Conservation (phyloP, 2,329 filamentous ascomycete genomes). For the Ramularia collo-cygni region DNA sequence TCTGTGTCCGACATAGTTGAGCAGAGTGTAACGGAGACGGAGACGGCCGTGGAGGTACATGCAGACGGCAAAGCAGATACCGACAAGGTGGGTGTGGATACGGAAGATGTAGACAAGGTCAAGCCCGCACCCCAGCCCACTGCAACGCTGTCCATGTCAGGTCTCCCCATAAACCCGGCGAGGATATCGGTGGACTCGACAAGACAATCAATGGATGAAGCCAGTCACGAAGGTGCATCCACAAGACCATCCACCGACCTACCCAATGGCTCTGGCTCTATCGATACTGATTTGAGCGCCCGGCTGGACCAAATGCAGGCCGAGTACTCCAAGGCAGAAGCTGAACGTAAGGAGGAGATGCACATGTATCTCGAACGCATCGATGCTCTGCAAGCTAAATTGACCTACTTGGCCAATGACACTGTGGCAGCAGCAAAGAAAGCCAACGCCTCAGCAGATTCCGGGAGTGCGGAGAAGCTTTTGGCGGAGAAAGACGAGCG, state of each 20-base stretch:
- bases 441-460: constrained; percentile 53
- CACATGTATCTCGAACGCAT: constrained; percentile 81
- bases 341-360: constrained; percentile 70
- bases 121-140: constrained; percentile 4
- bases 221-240: constrained; percentile 5
- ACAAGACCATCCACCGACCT: constrained; percentile 17
- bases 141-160: constrained; percentile 24
- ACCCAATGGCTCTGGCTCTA: constrained; percentile 15
- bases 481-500: constrained; percentile 84
- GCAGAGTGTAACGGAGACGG: constrained; percentile 7
- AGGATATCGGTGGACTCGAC: constrained; percentile 25
- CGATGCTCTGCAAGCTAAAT: constrained; percentile 83
- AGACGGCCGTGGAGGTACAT: constrained; percentile 3
- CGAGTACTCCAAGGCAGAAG: constrained; percentile 46
- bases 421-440: constrained; percentile 68
- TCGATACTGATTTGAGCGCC: constrained; percentile 34
- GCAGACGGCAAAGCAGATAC: constrained; percentile 4
- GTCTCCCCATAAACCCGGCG: constrained; percentile 31
- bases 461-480: constrained; percentile 66
- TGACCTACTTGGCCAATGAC: constrained; percentile 79
- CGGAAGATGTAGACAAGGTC: constrained; percentile 3
- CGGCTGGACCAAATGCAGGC: constrained; percentile 44
- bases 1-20: constrained; percentile 19
- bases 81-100: constrained; percentile 3
- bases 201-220: constrained; percentile 19